phyloP scores from a whole-genome alignment of 2,329 filamentous ascomycete species.

The Pestalotiopsis sp. region DNA sequence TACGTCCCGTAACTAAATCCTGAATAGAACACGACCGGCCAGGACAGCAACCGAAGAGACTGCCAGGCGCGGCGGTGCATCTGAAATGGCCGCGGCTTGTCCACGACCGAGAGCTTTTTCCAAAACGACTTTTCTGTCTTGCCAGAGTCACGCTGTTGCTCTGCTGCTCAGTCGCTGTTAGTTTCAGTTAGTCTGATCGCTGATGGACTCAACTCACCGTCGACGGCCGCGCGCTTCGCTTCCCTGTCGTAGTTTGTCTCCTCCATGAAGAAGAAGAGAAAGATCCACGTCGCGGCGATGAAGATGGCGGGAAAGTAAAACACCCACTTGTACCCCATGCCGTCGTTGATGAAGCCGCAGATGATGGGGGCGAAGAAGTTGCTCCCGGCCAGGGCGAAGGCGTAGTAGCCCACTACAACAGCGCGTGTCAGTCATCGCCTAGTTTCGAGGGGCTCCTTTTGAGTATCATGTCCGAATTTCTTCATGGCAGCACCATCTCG shows the following conservation, averaged over 20 bases:
- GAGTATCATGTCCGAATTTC: too few relatives aligned
- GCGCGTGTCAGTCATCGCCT: too few relatives aligned
- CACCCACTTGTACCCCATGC: slow-evolving; percentile 41
- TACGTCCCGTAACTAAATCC: slow-evolving; percentile 44
- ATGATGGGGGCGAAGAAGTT: slow-evolving; percentile 47
- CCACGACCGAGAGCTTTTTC: slow-evolving; percentile 41
- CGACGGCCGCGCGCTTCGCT: slow-evolving; percentile 22
- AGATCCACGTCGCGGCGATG: slow-evolving; percentile 32
- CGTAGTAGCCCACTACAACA: slow-evolving; percentile 36
- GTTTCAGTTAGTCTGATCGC: not conserved
- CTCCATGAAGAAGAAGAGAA: slow-evolving; percentile 58
- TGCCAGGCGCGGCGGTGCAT: slow-evolving; percentile 39
- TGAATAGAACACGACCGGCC: slow-evolving; percentile 42
- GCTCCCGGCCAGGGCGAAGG: slow-evolving; percentile 37
- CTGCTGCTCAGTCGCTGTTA: not conserved
- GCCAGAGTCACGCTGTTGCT: not conserved
- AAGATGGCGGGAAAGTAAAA: slow-evolving; percentile 44
- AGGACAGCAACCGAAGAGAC: slow-evolving; percentile 36
- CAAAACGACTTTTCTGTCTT: slow-evolving; percentile 36
- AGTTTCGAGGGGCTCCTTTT: too few relatives aligned
- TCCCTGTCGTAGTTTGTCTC: slow-evolving; percentile 55
- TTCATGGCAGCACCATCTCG: too few relatives aligned
- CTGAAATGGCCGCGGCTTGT: slow-evolving; percentile 39
- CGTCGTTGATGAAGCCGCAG: slow-evolving; percentile 43
- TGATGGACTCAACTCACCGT: slow-evolving; percentile 18